Base-by-base conservation (phyloP, 1,284 basidiomycete genomes). In the Agroathelia rolfsii region DNA sequence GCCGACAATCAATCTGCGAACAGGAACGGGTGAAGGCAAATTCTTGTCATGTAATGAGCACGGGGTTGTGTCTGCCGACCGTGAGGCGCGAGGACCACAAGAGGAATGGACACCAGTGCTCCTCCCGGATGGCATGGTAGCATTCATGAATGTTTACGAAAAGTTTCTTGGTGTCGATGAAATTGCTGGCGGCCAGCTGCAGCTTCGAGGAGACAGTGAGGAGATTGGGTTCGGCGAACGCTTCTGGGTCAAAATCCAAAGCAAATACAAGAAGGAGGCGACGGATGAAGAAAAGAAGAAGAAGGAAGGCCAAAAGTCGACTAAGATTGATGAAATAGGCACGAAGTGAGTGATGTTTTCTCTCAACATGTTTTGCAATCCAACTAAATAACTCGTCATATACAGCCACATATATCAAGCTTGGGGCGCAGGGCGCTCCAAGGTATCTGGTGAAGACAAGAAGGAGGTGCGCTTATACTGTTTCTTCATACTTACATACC, bases 161-260 rank as follows among this genome's bases (percentile, higher is more conserved):
- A 89, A 80, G 51, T 88, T 85, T 51, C 65, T 92, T 25, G 56
- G 72, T 32, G 61, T 89, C 15, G 87, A 92, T 43, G 84, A 89
- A 49, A 73, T 84, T 22, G 85, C 86, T 9, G 87, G 86, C 12
- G 86, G 86, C 2, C 54, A 72, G 34, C 51, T 88, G 28, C 70
- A 81, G 39, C 56, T 95, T 13, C 66, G 90, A 32, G 86, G 80
- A 9, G 89, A 94, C 49, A 80, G 76, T 39, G 85, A 90, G 30
- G 72, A 75, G 41, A 72, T 82, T 11, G 87, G 83, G 4, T 87
- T 87, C 43, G 62, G 64, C 24, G 88, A 93, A 50, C 65, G 78
- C 9, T 88, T 90, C 53, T 81, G 76, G 70, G 73, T 93, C 35
- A 90, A 90, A 59, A 80, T 94, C 29, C 90, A 95, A 61, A 76